Conservation (phyloP, 2,329 filamentous ascomycete genomes). For the Neopestalotiopsis sp. region DNA sequence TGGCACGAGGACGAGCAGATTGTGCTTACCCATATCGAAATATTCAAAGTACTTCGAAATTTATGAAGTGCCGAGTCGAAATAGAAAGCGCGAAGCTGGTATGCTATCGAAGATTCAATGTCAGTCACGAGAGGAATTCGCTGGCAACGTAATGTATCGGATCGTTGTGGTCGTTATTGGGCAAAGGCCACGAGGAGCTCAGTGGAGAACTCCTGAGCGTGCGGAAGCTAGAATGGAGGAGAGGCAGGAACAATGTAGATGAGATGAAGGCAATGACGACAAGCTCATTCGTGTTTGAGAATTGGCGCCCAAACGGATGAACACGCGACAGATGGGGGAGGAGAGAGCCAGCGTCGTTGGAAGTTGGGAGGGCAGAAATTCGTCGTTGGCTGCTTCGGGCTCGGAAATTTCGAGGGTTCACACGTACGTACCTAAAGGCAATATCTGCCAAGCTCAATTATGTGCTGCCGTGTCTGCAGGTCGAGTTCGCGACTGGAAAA, state of each 20-base stretch:
- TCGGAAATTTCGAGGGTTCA: conserved; percentile 24
- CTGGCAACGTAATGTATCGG: conserved; percentile 8
- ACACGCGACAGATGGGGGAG: conserved; percentile 11
- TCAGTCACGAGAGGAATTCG: conserved; percentile 28
- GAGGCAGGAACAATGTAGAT: neutral
- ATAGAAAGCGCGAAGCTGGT: conserved; percentile 32
- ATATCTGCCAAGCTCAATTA: conserved; percentile 5
- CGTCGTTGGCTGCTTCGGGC: neutral
- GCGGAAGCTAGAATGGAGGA: neutral
- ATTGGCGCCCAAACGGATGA: conserved; percentile 8
- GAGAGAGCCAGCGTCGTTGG: conserved; percentile 4
- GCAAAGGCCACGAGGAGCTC: conserved; percentile 15
- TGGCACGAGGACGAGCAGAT: conserved; percentile 30
- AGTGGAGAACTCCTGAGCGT: conserved; percentile 18
- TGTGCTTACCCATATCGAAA: conserved; percentile 54
- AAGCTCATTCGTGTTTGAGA: neutral
- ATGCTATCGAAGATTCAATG: conserved; percentile 19
- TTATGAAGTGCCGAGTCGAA: conserved; percentile 28
- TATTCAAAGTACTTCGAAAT: conserved; percentile 34
- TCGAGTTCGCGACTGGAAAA: conserved; percentile 42
- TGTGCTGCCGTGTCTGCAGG: conserved; percentile 25
- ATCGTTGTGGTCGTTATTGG: conserved; percentile 12
- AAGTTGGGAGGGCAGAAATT: neutral
- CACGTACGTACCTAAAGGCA: conserved; percentile 20
- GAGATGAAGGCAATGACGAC: neutral